Evolutionary conservation across 1,284 basidiomycete species (phyloP).

Genomic region (Meira nashicola): DNA sequence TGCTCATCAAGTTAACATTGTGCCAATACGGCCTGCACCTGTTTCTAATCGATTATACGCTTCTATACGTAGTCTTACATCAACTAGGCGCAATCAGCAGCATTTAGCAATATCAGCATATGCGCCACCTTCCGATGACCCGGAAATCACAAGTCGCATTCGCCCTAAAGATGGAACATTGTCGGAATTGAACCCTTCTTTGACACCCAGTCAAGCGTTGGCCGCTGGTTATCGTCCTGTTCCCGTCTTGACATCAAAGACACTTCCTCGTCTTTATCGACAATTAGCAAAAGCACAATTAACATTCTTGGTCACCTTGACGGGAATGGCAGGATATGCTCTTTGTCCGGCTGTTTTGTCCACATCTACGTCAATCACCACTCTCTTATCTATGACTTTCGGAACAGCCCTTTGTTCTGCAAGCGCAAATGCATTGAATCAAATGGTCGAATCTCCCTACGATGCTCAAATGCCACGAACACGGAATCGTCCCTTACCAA

Average conservation of each 20-base stretch:
- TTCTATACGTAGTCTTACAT: background rate
- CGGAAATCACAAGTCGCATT: constrained; percentile 22
- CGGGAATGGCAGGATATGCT: constrained; percentile 87
- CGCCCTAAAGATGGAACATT: constrained; percentile 18
- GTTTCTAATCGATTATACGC: background rate
- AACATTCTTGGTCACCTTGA: constrained; percentile 80
- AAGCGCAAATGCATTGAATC: constrained; percentile 90
- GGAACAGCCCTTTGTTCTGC: constrained; percentile 88
- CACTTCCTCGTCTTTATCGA: constrained; percentile 59
- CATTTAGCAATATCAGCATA: background rate
- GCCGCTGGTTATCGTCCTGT: constrained; percentile 27
- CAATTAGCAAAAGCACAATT: constrained; percentile 84
- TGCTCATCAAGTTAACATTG: background rate
- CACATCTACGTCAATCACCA: constrained; percentile 24
- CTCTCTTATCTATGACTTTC: constrained; percentile 74
- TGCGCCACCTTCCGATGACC: constrained; percentile 35
- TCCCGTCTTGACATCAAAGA: constrained; percentile 18
- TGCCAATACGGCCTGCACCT: background rate
- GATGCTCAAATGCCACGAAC: constrained; percentile 97
- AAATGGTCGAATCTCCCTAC: constrained; percentile 87
- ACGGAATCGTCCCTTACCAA: constrained; percentile 79
- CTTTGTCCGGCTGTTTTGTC: constrained; percentile 60
- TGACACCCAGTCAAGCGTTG: constrained; percentile 15
- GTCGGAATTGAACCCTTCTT: background rate
- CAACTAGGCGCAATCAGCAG: background rate